phyloP scores from a whole-genome alignment of 139 green algal species.

The Zygnema circumcarinatum region DNA sequence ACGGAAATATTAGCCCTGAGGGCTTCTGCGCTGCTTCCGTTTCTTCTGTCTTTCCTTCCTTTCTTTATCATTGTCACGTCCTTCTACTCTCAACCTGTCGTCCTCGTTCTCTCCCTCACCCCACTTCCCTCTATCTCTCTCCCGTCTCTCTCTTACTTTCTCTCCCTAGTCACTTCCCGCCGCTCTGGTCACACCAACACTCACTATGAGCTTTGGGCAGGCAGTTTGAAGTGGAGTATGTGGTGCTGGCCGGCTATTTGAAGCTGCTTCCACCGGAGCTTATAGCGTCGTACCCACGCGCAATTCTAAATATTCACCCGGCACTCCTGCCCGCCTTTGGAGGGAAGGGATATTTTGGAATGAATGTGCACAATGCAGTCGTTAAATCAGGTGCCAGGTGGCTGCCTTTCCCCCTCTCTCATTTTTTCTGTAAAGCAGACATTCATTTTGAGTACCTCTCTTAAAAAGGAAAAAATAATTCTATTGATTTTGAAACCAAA shows the following conservation, averaged over 20 bases:
- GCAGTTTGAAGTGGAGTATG: constrained; percentile 70
- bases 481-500: no score
- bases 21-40: no score
- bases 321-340: constrained; percentile 95
- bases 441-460: no score
- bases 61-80: neutral
- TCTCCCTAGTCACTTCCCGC: neutral
- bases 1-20: no score
- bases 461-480: no score
- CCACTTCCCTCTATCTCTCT: neutral
- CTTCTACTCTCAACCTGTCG: neutral
- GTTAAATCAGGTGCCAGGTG: constrained; percentile 80
- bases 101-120: neutral
- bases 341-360: constrained; percentile 92
- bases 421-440: neutral
- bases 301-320: constrained; percentile 99
- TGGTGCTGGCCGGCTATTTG: constrained; percentile 94
- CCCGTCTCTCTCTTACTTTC: neutral
- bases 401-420: neutral
- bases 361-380: constrained; percentile 89
- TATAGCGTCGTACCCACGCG: constrained; percentile 73
- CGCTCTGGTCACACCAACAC: neutral
- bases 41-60: neutral
- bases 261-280: constrained; percentile 88
- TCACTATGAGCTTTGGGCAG: constrained; percentile 57